Percentiles rank a stretch among this genome's conserved stretches.
Conservation (phyloP, 768 basidiomycete species). For the Suillus cothurnatus region DNA sequence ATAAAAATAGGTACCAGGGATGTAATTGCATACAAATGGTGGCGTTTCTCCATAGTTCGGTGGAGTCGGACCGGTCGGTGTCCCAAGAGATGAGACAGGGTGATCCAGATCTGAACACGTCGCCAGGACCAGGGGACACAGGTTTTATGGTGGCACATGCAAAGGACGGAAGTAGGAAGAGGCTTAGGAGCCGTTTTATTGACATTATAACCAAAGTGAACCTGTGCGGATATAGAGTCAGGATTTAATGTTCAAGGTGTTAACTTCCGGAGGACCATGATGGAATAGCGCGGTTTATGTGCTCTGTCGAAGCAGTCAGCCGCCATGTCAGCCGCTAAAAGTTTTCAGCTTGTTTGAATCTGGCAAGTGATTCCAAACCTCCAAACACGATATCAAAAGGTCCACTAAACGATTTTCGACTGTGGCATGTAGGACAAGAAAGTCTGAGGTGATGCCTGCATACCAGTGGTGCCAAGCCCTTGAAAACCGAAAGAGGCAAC, state of each 20-base stretch:
- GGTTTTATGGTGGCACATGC: constrained; percentile 30
- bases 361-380: not conserved
- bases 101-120: constrained; percentile 35
- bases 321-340: constrained; percentile 13
- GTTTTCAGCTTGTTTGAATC: constrained; percentile 1
- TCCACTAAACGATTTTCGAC: not conserved
- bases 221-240: not conserved
- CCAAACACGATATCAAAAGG: not conserved
- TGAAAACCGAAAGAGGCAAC: constrained; percentile 9
- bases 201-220: constrained; percentile 7
- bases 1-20: not conserved
- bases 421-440: not conserved
- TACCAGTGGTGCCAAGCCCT: not conserved
- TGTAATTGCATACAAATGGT: constrained; percentile 33
- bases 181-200: constrained; percentile 7
- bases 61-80: constrained; percentile 20
- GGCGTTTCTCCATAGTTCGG: constrained; percentile 38
- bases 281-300: not conserved
- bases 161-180: constrained; percentile 11
- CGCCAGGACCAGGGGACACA: constrained; percentile 41
- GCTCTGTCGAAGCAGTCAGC: not conserved
- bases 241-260: not conserved
- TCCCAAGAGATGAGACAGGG: constrained; percentile 38
- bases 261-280: not conserved
- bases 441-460: not conserved